phyloP scores from a whole-genome alignment of 495 filamentous ascomycete genomes.

The Talaromyces ruber region DNA sequence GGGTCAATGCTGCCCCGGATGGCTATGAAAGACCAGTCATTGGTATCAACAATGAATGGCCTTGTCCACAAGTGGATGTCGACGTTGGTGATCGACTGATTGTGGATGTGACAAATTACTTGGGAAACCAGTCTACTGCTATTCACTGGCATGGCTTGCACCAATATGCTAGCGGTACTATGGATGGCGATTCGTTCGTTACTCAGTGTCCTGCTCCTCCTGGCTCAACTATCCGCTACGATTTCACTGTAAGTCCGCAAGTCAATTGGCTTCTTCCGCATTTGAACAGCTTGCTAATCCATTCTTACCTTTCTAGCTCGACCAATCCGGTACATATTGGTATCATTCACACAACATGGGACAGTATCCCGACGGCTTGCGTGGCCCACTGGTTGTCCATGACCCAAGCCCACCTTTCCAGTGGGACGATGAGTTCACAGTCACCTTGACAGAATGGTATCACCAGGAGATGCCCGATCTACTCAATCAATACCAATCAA shows the following conservation, averaged over 20 bases:
- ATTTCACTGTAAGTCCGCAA: conserved; percentile 58
- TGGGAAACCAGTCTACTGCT: conserved; percentile 65
- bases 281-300: conserved; percentile 19
- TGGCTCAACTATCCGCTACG: conserved; percentile 50
- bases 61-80: conserved; percentile 59
- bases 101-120: conserved; percentile 63
- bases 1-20: conserved; percentile 79
- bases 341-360: conserved; percentile 68
- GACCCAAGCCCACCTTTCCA: conserved; percentile 57
- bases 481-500: conserved; percentile 42
- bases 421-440: conserved; percentile 59
- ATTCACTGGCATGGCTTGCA: conserved; percentile 63
- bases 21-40: conserved; percentile 62
- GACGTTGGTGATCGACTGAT: conserved; percentile 65
- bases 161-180: conserved; percentile 51
- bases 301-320: conserved; percentile 36
- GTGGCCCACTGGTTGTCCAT: conserved; percentile 64
- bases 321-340: conserved; percentile 79
- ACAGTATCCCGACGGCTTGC: conserved; percentile 75
- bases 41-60: conserved; percentile 79
- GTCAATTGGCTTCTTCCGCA: not conserved
- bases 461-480: conserved; percentile 52
- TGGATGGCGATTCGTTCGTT: conserved; percentile 55
- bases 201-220: conserved; percentile 65
- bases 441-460: conserved; percentile 50